phyloP scores from a whole-genome alignment of 75 land plant species.

The Isoetes taiwanensis region DNA sequence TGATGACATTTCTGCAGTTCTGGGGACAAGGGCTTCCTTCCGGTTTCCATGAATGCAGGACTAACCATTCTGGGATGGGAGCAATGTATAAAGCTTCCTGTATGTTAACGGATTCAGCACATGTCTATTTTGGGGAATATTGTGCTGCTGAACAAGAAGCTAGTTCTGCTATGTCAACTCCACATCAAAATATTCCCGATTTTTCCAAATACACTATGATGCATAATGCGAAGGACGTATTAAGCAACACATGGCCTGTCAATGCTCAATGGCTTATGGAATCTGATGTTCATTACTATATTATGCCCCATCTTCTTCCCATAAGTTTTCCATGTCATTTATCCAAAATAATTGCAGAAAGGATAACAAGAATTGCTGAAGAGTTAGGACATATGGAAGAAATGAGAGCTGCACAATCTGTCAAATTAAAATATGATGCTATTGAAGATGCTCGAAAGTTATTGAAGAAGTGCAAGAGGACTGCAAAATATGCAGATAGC shows the following conservation, averaged over 20 bases:
- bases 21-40: slow-evolving; percentile 58
- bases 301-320: slow-evolving; percentile 40
- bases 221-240: background rate
- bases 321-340: slow-evolving; percentile 45
- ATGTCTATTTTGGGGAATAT: background rate
- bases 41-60: background rate
- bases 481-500: no score
- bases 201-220: background rate
- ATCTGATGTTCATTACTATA: slow-evolving; percentile 36
- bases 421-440: slow-evolving; percentile 9
- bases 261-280: slow-evolving; percentile 28
- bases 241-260: background rate
- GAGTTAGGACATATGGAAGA: background rate
- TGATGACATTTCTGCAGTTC: slow-evolving; percentile 70
- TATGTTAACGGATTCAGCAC: slow-evolving; percentile 11
- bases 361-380: background rate
- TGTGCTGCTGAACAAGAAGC: no score
- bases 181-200: background rate
- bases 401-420: background rate
- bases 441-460: slow-evolving; percentile 11
- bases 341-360: slow-evolving; percentile 28
- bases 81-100: background rate
- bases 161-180: background rate
- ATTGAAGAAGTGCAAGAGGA: slow-evolving; percentile 2
- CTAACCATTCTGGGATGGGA: background rate